Conservation (phyloP, 768 basidiomycete genomes). For the Boletus rubescentipes region DNA sequence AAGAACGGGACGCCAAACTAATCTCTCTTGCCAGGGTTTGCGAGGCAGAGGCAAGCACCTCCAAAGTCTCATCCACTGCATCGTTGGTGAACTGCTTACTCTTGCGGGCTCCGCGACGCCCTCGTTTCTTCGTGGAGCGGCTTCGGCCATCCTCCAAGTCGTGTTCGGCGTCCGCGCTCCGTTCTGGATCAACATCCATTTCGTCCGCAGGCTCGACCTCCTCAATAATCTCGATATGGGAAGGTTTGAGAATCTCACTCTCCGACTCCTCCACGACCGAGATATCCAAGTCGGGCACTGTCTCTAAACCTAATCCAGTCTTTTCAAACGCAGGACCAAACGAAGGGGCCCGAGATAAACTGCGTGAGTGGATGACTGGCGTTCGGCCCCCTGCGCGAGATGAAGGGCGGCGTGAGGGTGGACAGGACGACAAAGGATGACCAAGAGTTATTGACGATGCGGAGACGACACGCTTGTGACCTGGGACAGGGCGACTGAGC, state of each 20-base stretch:
- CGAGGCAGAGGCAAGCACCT: conserved; percentile 74
- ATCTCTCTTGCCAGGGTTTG: conserved; percentile 85
- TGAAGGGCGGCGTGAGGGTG: conserved; percentile 68
- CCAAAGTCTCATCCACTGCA: conserved; percentile 54
- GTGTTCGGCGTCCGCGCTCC: conserved; percentile 19
- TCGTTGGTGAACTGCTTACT: conserved; percentile 44
- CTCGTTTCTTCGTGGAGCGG: conserved; percentile 73
- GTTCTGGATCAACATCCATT: conserved; percentile 26
- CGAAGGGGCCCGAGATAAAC: conserved; percentile 64
- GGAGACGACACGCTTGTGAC: conserved; percentile 59
- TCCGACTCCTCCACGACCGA: conserved; percentile 43
- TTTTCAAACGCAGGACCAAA: conserved; percentile 46
- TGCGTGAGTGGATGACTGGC: conserved; percentile 52
- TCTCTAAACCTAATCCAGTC: conserved; percentile 45
- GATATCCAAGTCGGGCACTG: conserved; percentile 50
- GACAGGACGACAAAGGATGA: conserved; percentile 61
- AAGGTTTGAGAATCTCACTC: conserved; percentile 27
- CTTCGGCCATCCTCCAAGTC: conserved; percentile 37
- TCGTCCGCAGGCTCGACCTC: conserved; percentile 38
- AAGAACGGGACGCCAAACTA: conserved; percentile 59
- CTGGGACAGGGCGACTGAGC: conserved; percentile 28
- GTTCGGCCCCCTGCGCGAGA: conserved; percentile 62
- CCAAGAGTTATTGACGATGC: conserved; percentile 58
- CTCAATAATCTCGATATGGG: conserved; percentile 34
- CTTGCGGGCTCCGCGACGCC: conserved; percentile 84